These are phyloP conservation scores for Lentinula lateritia DNA, from an alignment of 768 basidiomycete species.

Conservation along the genomic window DNA sequence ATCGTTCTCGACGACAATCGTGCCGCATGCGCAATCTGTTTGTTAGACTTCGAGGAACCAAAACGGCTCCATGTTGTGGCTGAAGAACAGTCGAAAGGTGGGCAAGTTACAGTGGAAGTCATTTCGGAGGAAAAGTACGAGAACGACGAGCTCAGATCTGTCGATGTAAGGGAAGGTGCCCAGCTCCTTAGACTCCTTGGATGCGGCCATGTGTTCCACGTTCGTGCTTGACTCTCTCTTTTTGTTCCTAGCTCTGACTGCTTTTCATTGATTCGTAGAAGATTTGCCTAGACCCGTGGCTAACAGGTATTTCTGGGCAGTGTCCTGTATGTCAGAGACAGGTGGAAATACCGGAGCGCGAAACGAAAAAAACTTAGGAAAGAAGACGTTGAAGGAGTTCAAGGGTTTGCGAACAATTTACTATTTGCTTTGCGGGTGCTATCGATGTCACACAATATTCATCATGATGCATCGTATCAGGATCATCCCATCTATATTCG, in stretches of 20 bases:
- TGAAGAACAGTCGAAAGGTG: constrained; percentile 6
- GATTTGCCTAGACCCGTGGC: constrained; percentile 89
- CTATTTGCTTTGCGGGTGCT: too few relatives aligned
- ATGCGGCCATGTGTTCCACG: constrained; percentile 90
- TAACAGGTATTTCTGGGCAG: constrained; percentile 76
- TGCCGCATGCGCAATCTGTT: constrained; percentile 79
- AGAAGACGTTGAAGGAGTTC: too few relatives aligned
- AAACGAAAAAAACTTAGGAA: constrained; percentile 25
- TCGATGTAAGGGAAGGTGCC: constrained; percentile 70
- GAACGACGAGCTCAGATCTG: constrained; percentile 42
- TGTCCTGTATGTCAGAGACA: constrained; percentile 84
- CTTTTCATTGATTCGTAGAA: constrained; percentile 39
- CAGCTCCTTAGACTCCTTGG: constrained; percentile 71
- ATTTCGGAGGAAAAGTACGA: constrained; percentile 31
- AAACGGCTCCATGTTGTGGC: constrained; percentile 23
- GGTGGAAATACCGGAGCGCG: constrained; percentile 46
- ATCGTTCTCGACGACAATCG: constrained; percentile 78
- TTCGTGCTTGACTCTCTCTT: constrained; percentile 31
- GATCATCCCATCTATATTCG: too few relatives aligned
- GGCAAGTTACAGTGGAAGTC: constrained; percentile 25
- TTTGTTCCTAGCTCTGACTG: constrained; percentile 4
- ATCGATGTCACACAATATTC: too few relatives aligned
- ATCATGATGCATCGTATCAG: too few relatives aligned
- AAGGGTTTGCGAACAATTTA: too few relatives aligned
- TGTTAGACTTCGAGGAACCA: constrained; percentile 83